Evolutionary conservation across 2,329 filamentous ascomycete species (phyloP), one percentile per base, ranked within the genome.

Genomic region (Aspergillus felis): DNA sequence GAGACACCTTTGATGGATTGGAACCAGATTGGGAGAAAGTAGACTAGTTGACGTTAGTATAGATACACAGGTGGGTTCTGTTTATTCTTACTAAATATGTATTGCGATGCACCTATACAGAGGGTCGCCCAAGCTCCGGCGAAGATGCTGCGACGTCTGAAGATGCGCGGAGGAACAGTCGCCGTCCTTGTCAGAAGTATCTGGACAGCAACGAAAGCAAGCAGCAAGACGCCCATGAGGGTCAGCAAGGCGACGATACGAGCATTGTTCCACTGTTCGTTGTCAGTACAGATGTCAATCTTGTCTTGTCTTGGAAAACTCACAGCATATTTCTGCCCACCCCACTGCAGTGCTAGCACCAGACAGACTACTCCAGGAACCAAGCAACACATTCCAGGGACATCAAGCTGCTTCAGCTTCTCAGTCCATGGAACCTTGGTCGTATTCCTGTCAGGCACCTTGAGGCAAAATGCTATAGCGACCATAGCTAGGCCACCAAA

Each of bases 131-230:
- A 57, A 12, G 49, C 50, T 14, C 55, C 57, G 10, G 51, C 38
- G 14, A 54, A 8, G n/a, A 63, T 51, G 29, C 53, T 65, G 12
- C 62, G 53, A 35, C 60, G 57, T 7, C 24, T 53, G 38, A 59
- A 44, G 25, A 63, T 60, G 20, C 55, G 29, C n/a, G 56, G 62
- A 22, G 63, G 66, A 2, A 68, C 38, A 8, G 59, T 67, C 7
- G 62, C 52, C 6, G 42, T 54, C n/a, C 9, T 41, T 14, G 25
- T 17, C 10, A 54, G 44, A 14, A 41, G 41, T 9, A 46, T 24
- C 22, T 61, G 14, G 53, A 51, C 24, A 53, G n/a, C 10, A 58
- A 17, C 10, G 57, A 61, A 12, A 17, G 14, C 32, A n/a, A 38
- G 32, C 14, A 38, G 32, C 32, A 38, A 38, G 32, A 38, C 32